A percentile compares a stretch with the other conserved stretches of the same genome.
Conservation (phyloP, 805 yeast species). For the Sugiyamaella chiloensis region DNA sequence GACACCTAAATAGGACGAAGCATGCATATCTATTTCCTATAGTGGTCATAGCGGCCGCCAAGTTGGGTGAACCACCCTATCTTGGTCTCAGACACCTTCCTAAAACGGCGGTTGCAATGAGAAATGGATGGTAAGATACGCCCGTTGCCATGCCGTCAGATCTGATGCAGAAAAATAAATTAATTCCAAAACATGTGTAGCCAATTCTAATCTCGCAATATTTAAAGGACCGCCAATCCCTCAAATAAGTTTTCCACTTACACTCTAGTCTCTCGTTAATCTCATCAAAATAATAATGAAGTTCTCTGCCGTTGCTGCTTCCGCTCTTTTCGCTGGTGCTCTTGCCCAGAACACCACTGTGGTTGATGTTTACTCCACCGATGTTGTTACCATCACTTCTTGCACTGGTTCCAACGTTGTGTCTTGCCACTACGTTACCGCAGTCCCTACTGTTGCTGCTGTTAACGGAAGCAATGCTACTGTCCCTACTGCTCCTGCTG, state of each 20-base stretch:
- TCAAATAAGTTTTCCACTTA: neutral
- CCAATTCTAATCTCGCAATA: neutral
- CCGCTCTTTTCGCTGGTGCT: slow-evolving; percentile 21
- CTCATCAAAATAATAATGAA: slow-evolving; percentile 19
- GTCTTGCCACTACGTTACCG: slow-evolving; percentile 23
- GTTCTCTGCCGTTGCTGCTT: slow-evolving; percentile 22
- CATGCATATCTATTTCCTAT: too few species aligned
- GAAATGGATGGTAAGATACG: neutral
- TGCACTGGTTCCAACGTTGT: slow-evolving; percentile 28
- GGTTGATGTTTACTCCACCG: slow-evolving; percentile 16
- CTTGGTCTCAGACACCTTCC: too few species aligned
- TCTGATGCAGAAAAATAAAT: neutral
- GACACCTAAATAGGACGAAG: too few species aligned
- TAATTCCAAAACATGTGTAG: neutral
- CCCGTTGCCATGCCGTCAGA: neutral
- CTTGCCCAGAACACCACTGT: slow-evolving; percentile 22
- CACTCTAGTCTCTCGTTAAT: slow-evolving; percentile 5
- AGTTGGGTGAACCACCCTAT: too few species aligned
- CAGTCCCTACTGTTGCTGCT: slow-evolving; percentile 7
- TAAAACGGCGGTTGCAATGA: neutral
- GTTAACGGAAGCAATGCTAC: slow-evolving; percentile 24
- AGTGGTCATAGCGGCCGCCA: too few species aligned
- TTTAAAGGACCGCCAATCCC: neutral
- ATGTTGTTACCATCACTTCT: slow-evolving; percentile 31
- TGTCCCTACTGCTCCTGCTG: slow-evolving; percentile 22